Evolutionary conservation across 2,329 filamentous ascomycete genomes (phyloP).

Genomic region (Colletotrichum siamense): DNA sequence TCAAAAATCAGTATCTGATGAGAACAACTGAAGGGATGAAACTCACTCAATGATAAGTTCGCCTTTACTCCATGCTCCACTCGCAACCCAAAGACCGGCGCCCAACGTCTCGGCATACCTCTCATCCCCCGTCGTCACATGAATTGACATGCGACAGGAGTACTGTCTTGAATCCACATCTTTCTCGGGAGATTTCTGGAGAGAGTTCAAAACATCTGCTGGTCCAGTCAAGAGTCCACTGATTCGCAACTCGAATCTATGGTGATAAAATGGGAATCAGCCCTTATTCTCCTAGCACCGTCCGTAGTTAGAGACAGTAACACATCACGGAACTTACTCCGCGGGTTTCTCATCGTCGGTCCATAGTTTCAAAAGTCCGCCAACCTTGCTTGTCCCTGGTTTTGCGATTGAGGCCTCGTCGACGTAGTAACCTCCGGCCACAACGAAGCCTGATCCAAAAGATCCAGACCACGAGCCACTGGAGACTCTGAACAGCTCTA

Average conservation of each 20-base stretch:
- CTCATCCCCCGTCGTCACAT: not conserved
- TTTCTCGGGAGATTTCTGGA: constrained; percentile 33
- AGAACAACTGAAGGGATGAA: accelerated
- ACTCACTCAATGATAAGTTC: not conserved
- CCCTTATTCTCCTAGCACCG: not conserved
- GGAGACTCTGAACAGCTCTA: constrained; percentile 53
- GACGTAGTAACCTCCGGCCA: constrained; percentile 37
- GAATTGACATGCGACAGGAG: constrained; percentile 13
- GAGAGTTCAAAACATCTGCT: constrained; percentile 42
- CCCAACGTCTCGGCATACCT: not conserved
- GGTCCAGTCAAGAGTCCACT: constrained; percentile 50
- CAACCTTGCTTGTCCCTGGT: not conserved
- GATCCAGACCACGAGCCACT: constrained; percentile 52
- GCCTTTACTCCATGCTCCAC: not conserved
- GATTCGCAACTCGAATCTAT: constrained; percentile 31
- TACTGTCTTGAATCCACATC: constrained; percentile 46
- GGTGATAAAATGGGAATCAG: not conserved
- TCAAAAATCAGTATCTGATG: not conserved
- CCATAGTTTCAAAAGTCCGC: constrained; percentile 27
- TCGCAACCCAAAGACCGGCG: not conserved
- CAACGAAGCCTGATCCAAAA: constrained; percentile 53
- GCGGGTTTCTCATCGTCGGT: not conserved
- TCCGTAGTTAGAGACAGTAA: too few species aligned
- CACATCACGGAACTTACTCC: not conserved
- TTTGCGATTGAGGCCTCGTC: not conserved